Evolutionary conservation across 192 early-diverging fungal genomes (phyloP).

Genomic region (Polychytrium aggregatum): DNA sequence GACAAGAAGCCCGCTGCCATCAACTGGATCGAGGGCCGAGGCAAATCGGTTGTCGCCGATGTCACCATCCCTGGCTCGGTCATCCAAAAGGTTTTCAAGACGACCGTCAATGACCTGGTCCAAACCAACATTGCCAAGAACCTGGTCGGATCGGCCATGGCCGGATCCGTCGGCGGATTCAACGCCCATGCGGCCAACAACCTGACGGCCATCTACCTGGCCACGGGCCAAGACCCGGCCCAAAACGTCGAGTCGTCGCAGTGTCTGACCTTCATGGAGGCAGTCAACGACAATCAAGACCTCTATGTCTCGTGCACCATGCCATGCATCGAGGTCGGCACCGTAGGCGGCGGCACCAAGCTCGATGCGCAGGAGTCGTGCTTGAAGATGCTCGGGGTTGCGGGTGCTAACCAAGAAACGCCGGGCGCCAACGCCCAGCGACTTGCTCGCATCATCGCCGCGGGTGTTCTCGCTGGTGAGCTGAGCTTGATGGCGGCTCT

Average conservation of each 20-base stretch:
- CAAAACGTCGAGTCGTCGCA: slow-evolving; percentile 90
- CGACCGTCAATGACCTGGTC: slow-evolving; percentile 65
- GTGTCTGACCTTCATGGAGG: slow-evolving; percentile 91
- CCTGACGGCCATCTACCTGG: slow-evolving; percentile 77
- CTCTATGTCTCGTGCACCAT: slow-evolving; percentile 83
- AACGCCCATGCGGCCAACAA: slow-evolving; percentile 93
- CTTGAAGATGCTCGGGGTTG: slow-evolving; percentile 78
- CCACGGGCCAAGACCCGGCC: slow-evolving; percentile 91
- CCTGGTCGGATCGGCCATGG: slow-evolving; percentile 88
- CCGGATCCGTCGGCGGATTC: slow-evolving; percentile 81
- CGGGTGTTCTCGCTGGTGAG: slow-evolving; percentile 88
- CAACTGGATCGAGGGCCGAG: slow-evolving; percentile 96
- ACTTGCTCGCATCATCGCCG: slow-evolving; percentile 75
- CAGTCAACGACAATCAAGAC: slow-evolving; percentile 66
- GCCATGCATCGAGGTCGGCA: slow-evolving; percentile 91
- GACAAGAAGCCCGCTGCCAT: slow-evolving; percentile 95
- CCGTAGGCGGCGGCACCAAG: slow-evolving; percentile 81
- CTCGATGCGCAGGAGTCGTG: slow-evolving; percentile 75
- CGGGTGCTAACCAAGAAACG: slow-evolving; percentile 60
- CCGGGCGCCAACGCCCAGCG: slow-evolving; percentile 80
- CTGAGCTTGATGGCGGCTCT: slow-evolving; percentile 74
- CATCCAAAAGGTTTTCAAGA: slow-evolving; percentile 77
- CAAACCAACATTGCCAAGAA: slow-evolving; percentile 80
- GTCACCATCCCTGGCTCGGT: slow-evolving; percentile 69
- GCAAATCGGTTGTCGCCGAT: slow-evolving; percentile 83